A percentile compares a stretch with the other conserved stretches of the same genome.
phyloP scores from a whole-genome alignment of 2,329 filamentous ascomycete species.

The Truncatella angustata region DNA sequence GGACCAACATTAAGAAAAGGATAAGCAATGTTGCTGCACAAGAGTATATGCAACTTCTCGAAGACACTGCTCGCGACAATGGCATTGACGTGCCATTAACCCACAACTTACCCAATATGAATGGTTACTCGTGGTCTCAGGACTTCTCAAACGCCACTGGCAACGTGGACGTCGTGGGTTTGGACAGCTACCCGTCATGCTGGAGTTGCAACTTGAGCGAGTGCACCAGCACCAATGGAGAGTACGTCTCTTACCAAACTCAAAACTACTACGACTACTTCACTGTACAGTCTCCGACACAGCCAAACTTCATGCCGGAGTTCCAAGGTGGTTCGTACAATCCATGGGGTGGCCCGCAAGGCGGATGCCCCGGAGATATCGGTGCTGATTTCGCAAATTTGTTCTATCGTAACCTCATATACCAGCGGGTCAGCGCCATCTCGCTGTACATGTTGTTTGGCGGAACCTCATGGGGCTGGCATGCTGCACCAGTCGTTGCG shows the following conservation, averaged over 20 bases:
- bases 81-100: conserved; percentile 59
- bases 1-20: conserved; percentile 37
- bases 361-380: conserved; percentile 51
- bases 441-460: conserved; percentile 66
- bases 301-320: conserved; percentile 56
- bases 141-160: conserved; percentile 57
- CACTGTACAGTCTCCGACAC: conserved; percentile 31
- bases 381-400: conserved; percentile 61
- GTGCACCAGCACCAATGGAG: conserved; percentile 58
- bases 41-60: conserved; percentile 56
- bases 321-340: conserved; percentile 61
- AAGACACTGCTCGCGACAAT: conserved; percentile 50
- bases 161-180: conserved; percentile 50
- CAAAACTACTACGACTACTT: conserved; percentile 27
- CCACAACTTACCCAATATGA: conserved; percentile 60
- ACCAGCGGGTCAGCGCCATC: conserved; percentile 56
- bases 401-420: conserved; percentile 62
- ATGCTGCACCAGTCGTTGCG: conserved; percentile 54
- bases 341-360: conserved; percentile 59
- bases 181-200: conserved; percentile 55
- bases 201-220: conserved; percentile 63
- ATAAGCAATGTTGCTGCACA: conserved; percentile 47
- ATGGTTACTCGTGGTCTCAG: conserved; percentile 55
- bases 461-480: conserved; percentile 62
- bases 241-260: conserved; percentile 50